These are phyloP conservation scores for Wallacemonas sp. DNA, from an alignment of 208 protist genomes.

Conservation along the genomic window DNA sequence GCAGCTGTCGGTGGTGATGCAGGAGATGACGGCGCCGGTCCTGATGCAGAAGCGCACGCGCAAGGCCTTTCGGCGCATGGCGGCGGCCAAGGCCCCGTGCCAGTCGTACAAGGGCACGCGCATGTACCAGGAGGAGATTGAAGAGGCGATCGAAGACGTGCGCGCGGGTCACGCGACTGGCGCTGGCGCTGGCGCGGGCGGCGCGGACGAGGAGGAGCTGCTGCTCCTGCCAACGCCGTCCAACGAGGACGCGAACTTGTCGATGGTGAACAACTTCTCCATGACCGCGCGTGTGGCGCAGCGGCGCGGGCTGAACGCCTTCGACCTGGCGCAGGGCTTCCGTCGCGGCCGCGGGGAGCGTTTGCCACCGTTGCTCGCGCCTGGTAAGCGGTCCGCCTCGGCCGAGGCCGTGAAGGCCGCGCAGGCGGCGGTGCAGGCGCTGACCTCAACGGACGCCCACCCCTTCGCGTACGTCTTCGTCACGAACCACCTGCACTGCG, in stretches of 20 bases:
- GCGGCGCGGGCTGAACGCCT: conserved; percentile 7
- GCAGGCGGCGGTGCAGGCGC: conserved; percentile 4
- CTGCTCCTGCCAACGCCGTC: too few relatives aligned
- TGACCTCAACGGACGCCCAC: not conserved
- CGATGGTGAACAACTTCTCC: conserved; percentile 15
- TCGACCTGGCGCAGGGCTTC: conserved; percentile 12
- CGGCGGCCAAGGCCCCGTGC: conserved; percentile 26
- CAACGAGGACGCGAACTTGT: not conserved
- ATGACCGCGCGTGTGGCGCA: conserved; percentile 13
- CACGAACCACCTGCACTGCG: conserved; percentile 11
- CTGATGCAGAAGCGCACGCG: conserved; percentile 59
- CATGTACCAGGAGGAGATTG: conserved; percentile 34
- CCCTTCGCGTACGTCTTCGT: conserved; percentile 16
- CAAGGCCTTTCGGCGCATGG: conserved; percentile 48
- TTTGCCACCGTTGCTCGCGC: conserved; percentile 8
- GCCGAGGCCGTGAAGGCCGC: conserved; percentile 11
- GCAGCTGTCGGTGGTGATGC: conserved; percentile 42
- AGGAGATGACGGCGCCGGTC: conserved; percentile 52
- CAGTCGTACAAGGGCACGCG: conserved; percentile 28
- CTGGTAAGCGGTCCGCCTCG: conserved; percentile 6
- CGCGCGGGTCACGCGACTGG: not conserved
- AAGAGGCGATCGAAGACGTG: conserved; percentile 21
- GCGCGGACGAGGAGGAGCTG: conserved; percentile 15
- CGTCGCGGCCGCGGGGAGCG: conserved; percentile 4
- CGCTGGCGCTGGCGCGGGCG: not conserved